Base-by-base conservation (phyloP, 345 rosid genomes). In the Populus ilicifolia region DNA sequence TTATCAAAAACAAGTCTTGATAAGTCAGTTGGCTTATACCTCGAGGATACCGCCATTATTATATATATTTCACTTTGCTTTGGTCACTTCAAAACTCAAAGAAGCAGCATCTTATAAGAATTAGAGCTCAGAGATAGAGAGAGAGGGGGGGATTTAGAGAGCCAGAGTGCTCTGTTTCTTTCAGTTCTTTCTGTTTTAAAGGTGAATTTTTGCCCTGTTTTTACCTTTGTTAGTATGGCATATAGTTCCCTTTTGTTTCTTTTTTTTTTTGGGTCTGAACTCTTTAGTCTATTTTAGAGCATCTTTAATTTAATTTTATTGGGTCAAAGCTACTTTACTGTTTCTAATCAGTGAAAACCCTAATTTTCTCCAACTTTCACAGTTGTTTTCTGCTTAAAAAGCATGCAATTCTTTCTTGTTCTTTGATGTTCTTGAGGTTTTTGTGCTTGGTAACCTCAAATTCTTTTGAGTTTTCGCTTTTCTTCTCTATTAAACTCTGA, bases 321-420 rank as follows among this genome's bases (percentile, higher is more conserved):
- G 63, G 73, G 71, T 56, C 77, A 80, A 80, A 74, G 83, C 23
- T 78, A 75, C 80, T 82, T 82, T 85, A 80, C 84, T 75, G 73
- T 68, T 78, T 70, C 56, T 64, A 41, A 76, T 70, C 6, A 41
- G 33, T 67, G 30, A 44, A 38, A 82, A 70, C 81, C 82, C 82
- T 74, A 74, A 67, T 70, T 76, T 69, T 73, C 16, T 35, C 21
- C n/a, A 14, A 14, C 23, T 35, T 43, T 44, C 74, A 4, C 2
- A n/a, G 10, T n/a, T 59, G 33, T 8, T 43, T 73, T 66, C 21
- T 16, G 38, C 21, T 25, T 13, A 25, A n/a, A n/a, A 35, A 23
- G 5, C 21, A 12, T 30, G 35, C 25, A 64, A 71, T 63, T 10
- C 44, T 11, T 74, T 29, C n/a, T 12, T 33, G 35, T 11, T 62